Conservation (phyloP, 116 monocot genomes). For the Papilionanthe hybrid region DNA sequence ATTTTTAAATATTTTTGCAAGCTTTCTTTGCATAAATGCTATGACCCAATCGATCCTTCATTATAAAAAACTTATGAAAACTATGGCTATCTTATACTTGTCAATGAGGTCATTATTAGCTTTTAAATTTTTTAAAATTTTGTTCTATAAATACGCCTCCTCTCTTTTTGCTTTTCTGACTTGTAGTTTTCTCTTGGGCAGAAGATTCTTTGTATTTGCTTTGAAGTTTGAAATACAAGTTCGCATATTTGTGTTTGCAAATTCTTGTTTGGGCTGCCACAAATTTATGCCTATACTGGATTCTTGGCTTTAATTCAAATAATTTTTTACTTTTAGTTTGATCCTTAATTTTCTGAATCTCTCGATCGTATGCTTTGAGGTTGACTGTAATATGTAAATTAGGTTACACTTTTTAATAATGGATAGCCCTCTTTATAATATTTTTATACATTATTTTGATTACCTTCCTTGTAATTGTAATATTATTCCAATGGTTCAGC, state of each 20-base stretch:
- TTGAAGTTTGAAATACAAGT: too few relatives aligned
- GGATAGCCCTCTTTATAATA: too few relatives aligned
- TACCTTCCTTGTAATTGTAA: not conserved
- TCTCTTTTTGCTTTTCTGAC: not conserved
- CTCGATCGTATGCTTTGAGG: not conserved
- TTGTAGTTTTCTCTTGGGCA: not conserved
- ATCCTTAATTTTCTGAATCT: not conserved
- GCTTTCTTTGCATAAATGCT: not conserved
- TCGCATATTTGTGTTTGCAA: not conserved
- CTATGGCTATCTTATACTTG: not conserved
- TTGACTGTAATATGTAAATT: not conserved
- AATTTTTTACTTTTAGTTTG: not conserved
- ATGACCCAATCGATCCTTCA: not conserved
- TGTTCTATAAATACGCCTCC: too few relatives aligned
- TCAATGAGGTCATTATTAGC: not conserved
- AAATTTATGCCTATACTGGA: not conserved
- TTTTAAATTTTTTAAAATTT: too few relatives aligned
- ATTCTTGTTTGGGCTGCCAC: not conserved
- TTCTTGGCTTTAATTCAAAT: too few relatives aligned
- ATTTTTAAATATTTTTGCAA: not conserved
- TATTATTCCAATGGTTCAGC: not conserved
- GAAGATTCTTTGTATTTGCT: not conserved
- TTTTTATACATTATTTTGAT: not conserved
- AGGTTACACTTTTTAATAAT: too few relatives aligned
- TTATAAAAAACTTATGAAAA: not conserved